Conservation (phyloP, 192 early-diverging fungal genomes). For the Backusella psychrophila region DNA sequence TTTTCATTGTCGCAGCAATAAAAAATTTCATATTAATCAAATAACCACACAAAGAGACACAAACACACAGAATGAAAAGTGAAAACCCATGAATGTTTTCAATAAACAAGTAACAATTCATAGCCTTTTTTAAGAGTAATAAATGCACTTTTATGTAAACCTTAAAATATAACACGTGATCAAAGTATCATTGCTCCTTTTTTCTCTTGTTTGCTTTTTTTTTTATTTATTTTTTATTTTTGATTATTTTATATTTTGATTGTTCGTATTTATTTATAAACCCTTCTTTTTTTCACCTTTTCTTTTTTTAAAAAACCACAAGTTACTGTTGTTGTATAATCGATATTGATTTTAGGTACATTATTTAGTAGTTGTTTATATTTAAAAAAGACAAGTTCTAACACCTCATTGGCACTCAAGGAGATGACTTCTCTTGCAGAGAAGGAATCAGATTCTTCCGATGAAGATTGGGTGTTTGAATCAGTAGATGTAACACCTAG, state of each 20-base stretch:
- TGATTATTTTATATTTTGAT: neutral
- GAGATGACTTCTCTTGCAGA: slow-evolving; percentile 4
- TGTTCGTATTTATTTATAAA: too few species aligned
- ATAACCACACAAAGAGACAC: neutral
- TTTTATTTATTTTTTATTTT: neutral
- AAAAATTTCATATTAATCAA: neutral
- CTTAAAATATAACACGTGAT: neutral
- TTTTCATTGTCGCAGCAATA: neutral
- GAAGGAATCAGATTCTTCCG: slow-evolving; percentile 20
- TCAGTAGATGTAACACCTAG: slow-evolving; percentile 11
- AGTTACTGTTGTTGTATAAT: neutral
- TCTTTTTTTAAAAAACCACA: too few species aligned
- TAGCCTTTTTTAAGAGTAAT: neutral
- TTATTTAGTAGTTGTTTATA: neutral
- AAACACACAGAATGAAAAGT: neutral
- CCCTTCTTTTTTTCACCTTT: too few species aligned
- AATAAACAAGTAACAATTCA: neutral
- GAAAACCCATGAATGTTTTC: neutral
- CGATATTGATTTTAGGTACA: neutral
- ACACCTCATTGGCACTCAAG: neutral
- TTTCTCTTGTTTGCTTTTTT: neutral
- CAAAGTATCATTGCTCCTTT: neutral
- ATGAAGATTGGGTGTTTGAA: slow-evolving; percentile 27
- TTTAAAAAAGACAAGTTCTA: too few species aligned
- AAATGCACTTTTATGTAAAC: neutral